Percentiles rank a stretch among this genome's conserved stretches.
These are phyloP conservation scores for Nothophoma quercina DNA, from an alignment of 2,329 filamentous ascomycete species.

Conservation along the genomic window DNA sequence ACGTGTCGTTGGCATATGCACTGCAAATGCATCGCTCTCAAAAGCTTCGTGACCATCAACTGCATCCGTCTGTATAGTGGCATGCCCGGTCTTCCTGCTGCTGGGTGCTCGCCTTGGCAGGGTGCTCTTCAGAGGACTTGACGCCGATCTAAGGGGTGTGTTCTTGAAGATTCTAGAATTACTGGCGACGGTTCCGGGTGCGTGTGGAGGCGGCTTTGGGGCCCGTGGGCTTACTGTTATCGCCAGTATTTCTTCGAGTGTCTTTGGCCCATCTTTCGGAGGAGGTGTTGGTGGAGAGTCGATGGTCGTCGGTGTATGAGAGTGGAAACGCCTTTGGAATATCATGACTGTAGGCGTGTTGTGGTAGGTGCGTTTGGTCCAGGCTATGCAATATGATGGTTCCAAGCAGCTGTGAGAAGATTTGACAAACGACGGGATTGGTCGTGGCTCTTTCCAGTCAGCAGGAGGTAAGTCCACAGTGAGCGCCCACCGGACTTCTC, in stretches of 20 bases:
- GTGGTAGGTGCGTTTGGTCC: too few relatives aligned
- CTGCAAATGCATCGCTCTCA: conserved; percentile 45
- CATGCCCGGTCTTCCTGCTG: conserved; percentile 35
- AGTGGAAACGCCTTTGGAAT: conserved; percentile 20
- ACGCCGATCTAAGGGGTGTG: conserved; percentile 1
- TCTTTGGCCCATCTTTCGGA: conserved; percentile 20
- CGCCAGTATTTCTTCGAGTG: conserved; percentile 22
- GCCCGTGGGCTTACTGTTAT: conserved; percentile 19
- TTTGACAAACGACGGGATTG: too few relatives aligned
- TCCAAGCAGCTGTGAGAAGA: too few relatives aligned
- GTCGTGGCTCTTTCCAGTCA: too few relatives aligned
- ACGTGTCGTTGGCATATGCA: conserved; percentile 45
- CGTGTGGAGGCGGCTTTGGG: conserved; percentile 15
- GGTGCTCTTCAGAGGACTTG: conserved; percentile 4
- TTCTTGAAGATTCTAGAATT: neutral
- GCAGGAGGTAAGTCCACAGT: too few relatives aligned
- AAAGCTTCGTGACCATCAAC: conserved; percentile 36
- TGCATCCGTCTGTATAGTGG: conserved; percentile 39
- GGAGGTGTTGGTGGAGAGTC: conserved; percentile 11
- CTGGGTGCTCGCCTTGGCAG: conserved; percentile 23
- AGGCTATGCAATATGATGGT: neutral
- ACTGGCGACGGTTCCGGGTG: conserved; percentile 9
- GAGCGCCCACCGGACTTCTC: too few relatives aligned
- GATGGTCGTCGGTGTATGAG: conserved; percentile 11
- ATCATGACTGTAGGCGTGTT: conserved; percentile 21